Evolutionary conservation across 164 flowering plant genomes (phyloP).

Genomic region (Piper longum): DNA sequence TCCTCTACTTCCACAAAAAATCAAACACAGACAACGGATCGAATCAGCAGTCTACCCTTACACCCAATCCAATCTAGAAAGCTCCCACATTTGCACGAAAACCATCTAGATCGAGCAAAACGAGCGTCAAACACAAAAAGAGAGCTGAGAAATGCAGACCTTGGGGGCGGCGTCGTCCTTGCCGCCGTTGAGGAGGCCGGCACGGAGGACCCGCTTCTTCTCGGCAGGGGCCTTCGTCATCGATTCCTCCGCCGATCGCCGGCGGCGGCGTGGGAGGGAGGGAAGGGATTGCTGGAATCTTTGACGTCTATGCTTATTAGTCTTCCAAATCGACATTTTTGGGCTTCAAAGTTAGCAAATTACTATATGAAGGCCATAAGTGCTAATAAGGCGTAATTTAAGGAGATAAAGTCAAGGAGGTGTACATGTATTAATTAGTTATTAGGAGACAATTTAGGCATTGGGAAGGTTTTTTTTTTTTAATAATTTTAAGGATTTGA

Average conservation of each 20-base stretch:
- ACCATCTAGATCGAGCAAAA: not conserved
- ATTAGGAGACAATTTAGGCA: too few species aligned
- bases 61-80: not conserved
- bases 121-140: not conserved
- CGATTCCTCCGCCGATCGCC: slow-evolving; percentile 1
- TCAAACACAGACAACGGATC: not conserved
- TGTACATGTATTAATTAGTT: too few species aligned
- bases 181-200: slow-evolving; percentile 23
- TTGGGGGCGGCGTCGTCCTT: slow-evolving; percentile 53
- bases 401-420: too few species aligned
- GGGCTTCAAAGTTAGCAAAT: too few species aligned
- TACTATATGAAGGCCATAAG: too few species aligned
- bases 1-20: too few species aligned
- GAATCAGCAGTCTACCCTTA: not conserved
- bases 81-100: not conserved
- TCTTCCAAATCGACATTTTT: too few species aligned
- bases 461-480: too few species aligned
- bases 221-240: slow-evolving; percentile 59
- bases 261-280: not conserved
- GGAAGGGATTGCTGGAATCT: not conserved
- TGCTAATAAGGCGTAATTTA: too few species aligned
- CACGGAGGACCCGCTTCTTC: slow-evolving; percentile 43
- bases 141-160: slow-evolving; percentile 22
- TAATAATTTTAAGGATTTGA: too few species aligned
- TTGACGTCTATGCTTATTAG: too few species aligned